Evolutionary conservation across 495 filamentous ascomycete genomes (phyloP).

Genomic region (Hypoxylon perforatum): DNA sequence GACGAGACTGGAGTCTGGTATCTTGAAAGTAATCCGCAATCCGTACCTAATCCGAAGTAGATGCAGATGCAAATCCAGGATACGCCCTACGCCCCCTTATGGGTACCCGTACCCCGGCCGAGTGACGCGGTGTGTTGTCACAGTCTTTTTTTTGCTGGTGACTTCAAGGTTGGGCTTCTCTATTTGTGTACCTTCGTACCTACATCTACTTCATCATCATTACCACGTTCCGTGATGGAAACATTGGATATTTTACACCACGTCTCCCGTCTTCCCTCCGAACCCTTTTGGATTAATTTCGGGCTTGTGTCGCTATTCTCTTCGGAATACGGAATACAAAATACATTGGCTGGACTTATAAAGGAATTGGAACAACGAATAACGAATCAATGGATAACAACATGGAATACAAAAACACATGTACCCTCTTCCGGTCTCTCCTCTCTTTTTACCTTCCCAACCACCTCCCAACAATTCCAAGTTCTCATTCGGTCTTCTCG

Average conservation of each 20-base stretch:
- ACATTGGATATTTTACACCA: too few species aligned
- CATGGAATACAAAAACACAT: not conserved
- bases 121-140: not conserved
- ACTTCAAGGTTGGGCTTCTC: not conserved
- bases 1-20: not conserved
- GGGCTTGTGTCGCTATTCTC: too few species aligned
- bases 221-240: too few species aligned
- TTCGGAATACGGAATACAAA: too few species aligned
- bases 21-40: not conserved
- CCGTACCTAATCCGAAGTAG: not conserved
- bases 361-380: not conserved
- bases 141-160: not conserved
- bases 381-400: not conserved
- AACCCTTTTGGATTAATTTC: not conserved
- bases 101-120: conserved; percentile 1
- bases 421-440: conserved; percentile 19
- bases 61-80: not conserved
- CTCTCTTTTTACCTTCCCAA: conserved; percentile 1
- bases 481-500: too few species aligned
- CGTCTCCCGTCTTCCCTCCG: too few species aligned
- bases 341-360: not conserved
- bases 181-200: not conserved
- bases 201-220: not conserved
- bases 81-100: too few species aligned
- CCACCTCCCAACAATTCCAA: too few species aligned